Evolutionary conservation across 1,284 basidiomycete genomes (phyloP).

Genomic region (Rhodotorula glutinis): DNA sequence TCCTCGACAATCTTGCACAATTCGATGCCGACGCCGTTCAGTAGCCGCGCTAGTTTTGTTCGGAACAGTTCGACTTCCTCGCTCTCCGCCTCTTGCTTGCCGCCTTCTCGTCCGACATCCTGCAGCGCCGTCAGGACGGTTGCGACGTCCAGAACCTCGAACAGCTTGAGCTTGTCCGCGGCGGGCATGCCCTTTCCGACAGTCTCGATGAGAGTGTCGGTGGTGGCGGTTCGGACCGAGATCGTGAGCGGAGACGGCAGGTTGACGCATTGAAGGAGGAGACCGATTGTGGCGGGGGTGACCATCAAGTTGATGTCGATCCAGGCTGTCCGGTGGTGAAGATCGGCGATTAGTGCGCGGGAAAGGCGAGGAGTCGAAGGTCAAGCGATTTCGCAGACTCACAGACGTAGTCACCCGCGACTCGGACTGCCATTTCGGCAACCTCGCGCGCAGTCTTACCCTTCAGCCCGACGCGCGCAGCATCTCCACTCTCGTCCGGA

Average conservation of each 20-base stretch:
- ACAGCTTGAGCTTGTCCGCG: conserved; percentile 81
- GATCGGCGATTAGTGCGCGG: too few species aligned
- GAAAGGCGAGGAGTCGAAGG: too few species aligned
- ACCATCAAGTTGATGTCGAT: conserved; percentile 95
- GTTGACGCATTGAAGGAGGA: conserved; percentile 83
- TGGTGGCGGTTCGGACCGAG: conserved; percentile 77
- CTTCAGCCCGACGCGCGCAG: neutral
- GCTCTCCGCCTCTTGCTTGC: conserved; percentile 61
- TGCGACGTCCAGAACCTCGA: conserved; percentile 82
- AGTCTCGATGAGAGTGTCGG: conserved; percentile 74
- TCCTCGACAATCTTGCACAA: conserved; percentile 76
- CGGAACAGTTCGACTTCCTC: conserved; percentile 74
- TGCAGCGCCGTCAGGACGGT: conserved; percentile 76
- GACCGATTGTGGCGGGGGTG: conserved; percentile 78
- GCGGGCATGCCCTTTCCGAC: conserved; percentile 91
- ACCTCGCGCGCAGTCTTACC: conserved; percentile 68
- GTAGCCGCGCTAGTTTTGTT: conserved; percentile 78
- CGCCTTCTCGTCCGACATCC: conserved; percentile 65
- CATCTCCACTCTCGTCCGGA: conserved; percentile 41
- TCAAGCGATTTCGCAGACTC: conserved; percentile 49
- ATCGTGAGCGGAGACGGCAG: conserved; percentile 59
- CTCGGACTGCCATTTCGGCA: conserved; percentile 82
- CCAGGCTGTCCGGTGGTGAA: conserved; percentile 66
- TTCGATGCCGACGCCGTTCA: conserved; percentile 81
- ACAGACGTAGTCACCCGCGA: conserved; percentile 93